Evolutionary conservation across 2,329 filamentous ascomycete genomes (phyloP), one percentile per base, ranked within the genome.

Genomic region (Amauroascus niger): DNA sequence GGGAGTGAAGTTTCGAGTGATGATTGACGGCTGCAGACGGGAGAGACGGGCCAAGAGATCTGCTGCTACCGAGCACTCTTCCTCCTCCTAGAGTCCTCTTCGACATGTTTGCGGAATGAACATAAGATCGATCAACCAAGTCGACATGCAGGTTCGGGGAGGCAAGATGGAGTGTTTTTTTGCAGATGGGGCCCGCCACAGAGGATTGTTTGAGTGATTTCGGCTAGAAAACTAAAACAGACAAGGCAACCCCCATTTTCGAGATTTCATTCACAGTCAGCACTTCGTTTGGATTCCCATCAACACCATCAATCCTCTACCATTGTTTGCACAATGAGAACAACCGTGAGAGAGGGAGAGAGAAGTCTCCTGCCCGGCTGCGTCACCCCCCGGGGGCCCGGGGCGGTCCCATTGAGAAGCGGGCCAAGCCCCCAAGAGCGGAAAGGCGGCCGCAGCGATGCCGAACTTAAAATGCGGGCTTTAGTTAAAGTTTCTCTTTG

Each of bases 81-180:
- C 91, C 91, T 72, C 91, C 90, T 71, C 91, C 91, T 69, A 96
- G 80, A 76, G 86, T 90, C 76, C 87, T 83, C 70, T 80, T 79
- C 64, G 88, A 86, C 88, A 95, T 95, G 69, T 26, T 57, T 30
- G 5, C 22, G 18, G 9, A 24, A 26, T 1, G 13, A n/a, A 11
- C 20, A n/a, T n/a, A n/a, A n/a, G n/a, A n/a, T n/a, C n/a, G n/a
- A n/a, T n/a, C n/a, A n/a, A n/a, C n/a, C n/a, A n/a, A n/a, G 18
- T 45, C 28, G 49, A 37, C 6, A n/a, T 20, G 28, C 20, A n/a
- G 5, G 7, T 16, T 44, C 37, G n/a, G n/a, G n/a, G n/a, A n/a
- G n/a, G n/a, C n/a, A n/a, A n/a, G n/a, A n/a, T n/a, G n/a, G n/a
- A n/a, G n/a, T n/a, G n/a, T n/a, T n/a, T n/a, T n/a, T n/a, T 39